phyloP scores from a whole-genome alignment of 129 eudicot species.

The Erigeron canadensis region DNA sequence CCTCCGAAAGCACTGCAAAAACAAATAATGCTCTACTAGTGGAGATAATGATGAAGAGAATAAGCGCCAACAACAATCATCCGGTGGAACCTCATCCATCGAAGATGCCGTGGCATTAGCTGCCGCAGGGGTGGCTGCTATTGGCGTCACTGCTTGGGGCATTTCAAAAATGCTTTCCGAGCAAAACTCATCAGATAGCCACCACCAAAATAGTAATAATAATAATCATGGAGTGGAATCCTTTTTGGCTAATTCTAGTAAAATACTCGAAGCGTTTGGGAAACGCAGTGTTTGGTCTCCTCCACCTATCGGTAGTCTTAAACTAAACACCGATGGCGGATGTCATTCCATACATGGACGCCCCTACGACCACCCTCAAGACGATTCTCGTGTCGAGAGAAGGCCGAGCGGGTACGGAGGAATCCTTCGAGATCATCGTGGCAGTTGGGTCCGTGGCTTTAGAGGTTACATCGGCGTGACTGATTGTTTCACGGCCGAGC shows the following conservation, averaged over 20 bases:
- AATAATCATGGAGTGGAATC: no score
- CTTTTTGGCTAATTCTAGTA: no score
- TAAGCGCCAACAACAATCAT: neutral
- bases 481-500: neutral
- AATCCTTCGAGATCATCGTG: constrained; percentile 6
- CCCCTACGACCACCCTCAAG: neutral
- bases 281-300: neutral
- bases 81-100: neutral
- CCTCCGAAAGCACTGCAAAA: constrained; percentile 1
- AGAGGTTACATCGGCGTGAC: neutral
- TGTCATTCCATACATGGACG: neutral
- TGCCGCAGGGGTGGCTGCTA: neutral
- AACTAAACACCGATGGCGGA: constrained; percentile 6
- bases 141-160: neutral
- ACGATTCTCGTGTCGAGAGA: neutral
- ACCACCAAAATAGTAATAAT: no score
- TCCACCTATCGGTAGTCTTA: neutral
- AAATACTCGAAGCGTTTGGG: no score
- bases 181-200: neutral
- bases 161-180: constrained; percentile 4
- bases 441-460: constrained; percentile 1
- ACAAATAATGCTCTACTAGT: neutral
- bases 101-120: neutral
- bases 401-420: constrained; percentile 4
- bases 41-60: neutral